phyloP scores from a whole-genome alignment of 2,329 filamentous ascomycete genomes.

The Tricladium varicosporioides region DNA sequence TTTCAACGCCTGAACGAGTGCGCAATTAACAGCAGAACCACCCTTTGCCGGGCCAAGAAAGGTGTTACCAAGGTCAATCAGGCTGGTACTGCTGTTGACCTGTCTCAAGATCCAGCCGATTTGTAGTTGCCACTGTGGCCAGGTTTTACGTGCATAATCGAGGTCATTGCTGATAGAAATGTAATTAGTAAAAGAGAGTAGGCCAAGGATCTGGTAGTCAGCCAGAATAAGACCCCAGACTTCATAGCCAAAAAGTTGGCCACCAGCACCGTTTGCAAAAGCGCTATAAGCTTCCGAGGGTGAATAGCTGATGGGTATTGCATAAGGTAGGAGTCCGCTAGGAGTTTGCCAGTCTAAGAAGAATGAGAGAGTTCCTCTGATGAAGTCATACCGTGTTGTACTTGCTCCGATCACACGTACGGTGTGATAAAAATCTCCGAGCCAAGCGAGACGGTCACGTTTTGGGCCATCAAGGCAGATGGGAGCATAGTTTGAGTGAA shows the following conservation, averaged over 20 bases:
- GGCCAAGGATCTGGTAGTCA: conserved; percentile 25
- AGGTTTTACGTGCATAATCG: neutral
- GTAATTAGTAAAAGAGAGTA: conserved; percentile 21
- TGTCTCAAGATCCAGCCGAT: conserved; percentile 4
- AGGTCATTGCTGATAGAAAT: conserved; percentile 5
- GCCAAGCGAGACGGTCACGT: conserved; percentile 42
- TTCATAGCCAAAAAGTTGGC: no score
- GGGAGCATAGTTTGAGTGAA: conserved; percentile 34
- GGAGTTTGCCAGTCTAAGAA: conserved; percentile 30
- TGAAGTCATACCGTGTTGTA: conserved; percentile 37
- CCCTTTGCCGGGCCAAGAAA: conserved; percentile 7
- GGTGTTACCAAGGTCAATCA: conserved; percentile 4
- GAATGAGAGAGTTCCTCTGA: conserved; percentile 36
- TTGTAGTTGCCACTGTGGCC: conserved; percentile 8
- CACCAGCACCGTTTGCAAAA: no score
- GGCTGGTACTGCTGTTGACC: conserved; percentile 5
- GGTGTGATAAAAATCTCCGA: conserved; percentile 43
- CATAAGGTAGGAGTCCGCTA: neutral
- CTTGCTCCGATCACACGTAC: conserved; percentile 36
- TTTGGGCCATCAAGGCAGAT: conserved; percentile 43
- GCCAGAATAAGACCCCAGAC: neutral
- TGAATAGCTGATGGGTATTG: no score
- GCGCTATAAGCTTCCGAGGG: no score
- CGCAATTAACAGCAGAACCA: conserved; percentile 3
- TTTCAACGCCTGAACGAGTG: conserved; percentile 23